Evolutionary conservation across 108 stramenopile species (phyloP), one percentile per base, ranked within the genome.

Genomic region (Pseudonitzschia pungens): DNA sequence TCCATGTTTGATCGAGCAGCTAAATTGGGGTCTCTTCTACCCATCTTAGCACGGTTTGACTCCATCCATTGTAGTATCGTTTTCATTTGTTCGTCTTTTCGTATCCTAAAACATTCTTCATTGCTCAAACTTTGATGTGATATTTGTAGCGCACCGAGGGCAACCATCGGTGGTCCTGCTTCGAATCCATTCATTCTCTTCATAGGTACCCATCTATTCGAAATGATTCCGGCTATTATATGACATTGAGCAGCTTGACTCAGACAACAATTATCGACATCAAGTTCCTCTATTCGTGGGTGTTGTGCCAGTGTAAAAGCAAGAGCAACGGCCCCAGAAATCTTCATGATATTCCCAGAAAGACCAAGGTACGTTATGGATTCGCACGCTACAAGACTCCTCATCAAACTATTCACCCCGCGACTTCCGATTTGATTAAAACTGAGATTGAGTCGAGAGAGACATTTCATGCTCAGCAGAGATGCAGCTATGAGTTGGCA

Each of bases 171-270:
- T 20, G 94, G 91, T 29, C 91, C 94, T 0, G 76, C 91, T 22
- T 86, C 78, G 60, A 92, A 95, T 1, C 94, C 94, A 71, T 81
- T 83, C 67, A 95, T 73, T 56, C 83, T 50, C 66, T 91, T 90
- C 90, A 95, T 92, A 4, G 91, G 91, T 21, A 95, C 94, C 91
- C 91, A 92, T 31, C 94, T 75, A 76, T 95, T 95, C 29, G 90
- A 91, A 52, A 92, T 91, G 16, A 92, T 89, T 27, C 94, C 94
- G 20, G 94, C 90, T 7, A 87, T 86, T 12, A 95, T 88, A 67
- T 95, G 91, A 71, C 94, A 95, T 67, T 95, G 94, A 15, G 90
- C 89, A 28, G 88, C 90, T 81, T 95, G 91, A 64, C 88, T 91
- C 14, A 93, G 77, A 68, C 94, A 91, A 75, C 94, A 95, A 68